Conservation (phyloP, 2,329 filamentous ascomycete species). For the Sclerotiophoma versabilis region DNA sequence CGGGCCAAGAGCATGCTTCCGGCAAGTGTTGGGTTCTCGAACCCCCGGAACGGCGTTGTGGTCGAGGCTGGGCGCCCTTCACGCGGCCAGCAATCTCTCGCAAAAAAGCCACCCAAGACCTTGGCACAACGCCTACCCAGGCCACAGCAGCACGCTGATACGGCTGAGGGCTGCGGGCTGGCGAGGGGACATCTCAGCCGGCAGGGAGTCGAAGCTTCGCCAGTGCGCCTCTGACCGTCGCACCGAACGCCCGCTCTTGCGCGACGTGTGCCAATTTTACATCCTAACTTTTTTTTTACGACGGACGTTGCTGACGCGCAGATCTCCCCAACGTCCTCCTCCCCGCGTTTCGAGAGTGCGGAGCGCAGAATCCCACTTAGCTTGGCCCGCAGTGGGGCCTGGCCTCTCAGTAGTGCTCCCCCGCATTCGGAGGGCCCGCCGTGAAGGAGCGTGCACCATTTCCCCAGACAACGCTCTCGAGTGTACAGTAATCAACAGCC, state of each 20-base stretch:
- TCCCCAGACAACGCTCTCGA: conserved; percentile 7
- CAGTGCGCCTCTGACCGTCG: conserved; percentile 17
- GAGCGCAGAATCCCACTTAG: conserved; percentile 16
- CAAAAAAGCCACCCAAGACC: conserved; percentile 47
- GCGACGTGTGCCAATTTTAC: conserved; percentile 9
- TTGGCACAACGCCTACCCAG: conserved; percentile 37
- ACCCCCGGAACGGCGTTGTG: conserved; percentile 36
- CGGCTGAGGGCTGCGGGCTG: conserved; percentile 30
- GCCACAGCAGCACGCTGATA: conserved; percentile 18
- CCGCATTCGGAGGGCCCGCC: conserved; percentile 11
- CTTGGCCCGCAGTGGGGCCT: conserved; percentile 14
- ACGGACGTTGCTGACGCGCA: conserved; percentile 4
- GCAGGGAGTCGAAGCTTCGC: conserved; percentile 38
- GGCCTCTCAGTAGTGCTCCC: conserved; percentile 3
- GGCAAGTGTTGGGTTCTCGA: conserved; percentile 46
- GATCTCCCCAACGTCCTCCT: conserved; percentile 12
- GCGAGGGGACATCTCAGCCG: conserved; percentile 23
- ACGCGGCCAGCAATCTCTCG: conserved; percentile 30
- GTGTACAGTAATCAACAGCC: conserved; percentile 9
- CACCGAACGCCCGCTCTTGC: conserved; percentile 7
- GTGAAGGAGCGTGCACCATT: conserved; percentile 13
- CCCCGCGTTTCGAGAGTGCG: conserved; percentile 12
- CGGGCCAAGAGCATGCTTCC: conserved; percentile 45
- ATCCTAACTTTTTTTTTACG: not conserved
- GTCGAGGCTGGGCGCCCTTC: conserved; percentile 35